Evolutionary conservation across 164 flowering plant species (phyloP).

Genomic region (Magnolia sinica): DNA sequence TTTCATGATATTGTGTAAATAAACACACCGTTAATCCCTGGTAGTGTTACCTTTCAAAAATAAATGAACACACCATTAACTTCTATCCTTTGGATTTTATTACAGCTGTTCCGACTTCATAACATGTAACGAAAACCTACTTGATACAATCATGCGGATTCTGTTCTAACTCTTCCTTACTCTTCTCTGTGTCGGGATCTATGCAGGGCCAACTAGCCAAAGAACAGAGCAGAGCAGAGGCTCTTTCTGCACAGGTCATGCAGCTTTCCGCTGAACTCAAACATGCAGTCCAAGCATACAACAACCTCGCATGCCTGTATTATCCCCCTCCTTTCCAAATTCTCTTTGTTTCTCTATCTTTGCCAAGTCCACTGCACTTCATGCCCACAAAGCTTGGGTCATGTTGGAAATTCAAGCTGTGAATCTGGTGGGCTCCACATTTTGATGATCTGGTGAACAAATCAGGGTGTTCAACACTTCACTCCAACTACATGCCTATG

Average conservation of each 20-base stretch:
- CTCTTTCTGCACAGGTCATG: slow-evolving; percentile 78
- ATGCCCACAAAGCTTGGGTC: not conserved
- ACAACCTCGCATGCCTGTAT: slow-evolving; percentile 72
- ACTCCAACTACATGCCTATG: no score
- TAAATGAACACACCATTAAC: not conserved
- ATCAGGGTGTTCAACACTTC: no score
- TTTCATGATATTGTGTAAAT: no score
- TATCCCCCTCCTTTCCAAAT: not conserved
- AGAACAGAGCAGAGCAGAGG: slow-evolving; percentile 83
- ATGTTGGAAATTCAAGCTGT: not conserved
- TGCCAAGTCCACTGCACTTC: not conserved
- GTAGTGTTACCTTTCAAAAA: no score
- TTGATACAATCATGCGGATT: not conserved
- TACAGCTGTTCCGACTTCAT: not conserved
- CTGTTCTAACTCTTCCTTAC: not conserved
- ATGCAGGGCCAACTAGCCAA: slow-evolving; percentile 64
- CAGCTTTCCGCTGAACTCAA: slow-evolving; percentile 77
- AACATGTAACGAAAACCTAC: not conserved
- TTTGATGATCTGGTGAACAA: not conserved
- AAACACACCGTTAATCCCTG: no score
- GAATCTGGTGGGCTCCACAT: not conserved
- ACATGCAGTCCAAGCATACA: slow-evolving; percentile 73
- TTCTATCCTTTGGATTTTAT: not conserved
- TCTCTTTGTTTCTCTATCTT: not conserved
- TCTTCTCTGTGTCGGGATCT: not conserved